Conservation (phyloP, 768 basidiomycete genomes). For the Mycena capillaripes region DNA sequence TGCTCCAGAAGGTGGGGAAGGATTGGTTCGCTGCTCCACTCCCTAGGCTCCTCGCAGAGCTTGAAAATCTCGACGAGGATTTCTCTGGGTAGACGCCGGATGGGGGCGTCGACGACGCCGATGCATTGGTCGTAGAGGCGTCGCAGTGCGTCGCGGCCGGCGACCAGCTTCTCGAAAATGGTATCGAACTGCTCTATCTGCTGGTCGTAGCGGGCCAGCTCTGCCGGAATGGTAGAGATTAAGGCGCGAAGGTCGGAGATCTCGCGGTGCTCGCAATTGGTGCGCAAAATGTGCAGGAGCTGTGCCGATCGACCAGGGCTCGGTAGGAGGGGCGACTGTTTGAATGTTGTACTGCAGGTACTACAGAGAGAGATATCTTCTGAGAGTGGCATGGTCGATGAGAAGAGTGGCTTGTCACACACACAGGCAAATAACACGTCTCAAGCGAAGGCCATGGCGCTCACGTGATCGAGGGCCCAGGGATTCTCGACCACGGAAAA, state of each 20-base stretch:
- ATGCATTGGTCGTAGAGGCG: background rate
- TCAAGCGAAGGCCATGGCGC: no score
- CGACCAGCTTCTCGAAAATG: background rate
- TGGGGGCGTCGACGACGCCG: background rate
- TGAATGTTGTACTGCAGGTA: background rate
- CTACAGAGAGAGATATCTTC: background rate
- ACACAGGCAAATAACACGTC: no score
- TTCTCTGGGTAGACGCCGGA: constrained; percentile 2
- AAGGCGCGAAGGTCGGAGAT: background rate
- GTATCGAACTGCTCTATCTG: background rate
- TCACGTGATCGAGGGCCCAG: no score
- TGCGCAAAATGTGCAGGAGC: background rate
- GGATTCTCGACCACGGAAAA: no score
- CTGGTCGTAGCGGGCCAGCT: background rate
- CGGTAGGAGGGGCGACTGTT: background rate
- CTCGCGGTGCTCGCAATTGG: background rate
- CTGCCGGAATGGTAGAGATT: background rate
- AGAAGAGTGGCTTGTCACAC: background rate
- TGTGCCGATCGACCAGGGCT: background rate
- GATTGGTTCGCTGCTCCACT: background rate
- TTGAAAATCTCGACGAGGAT: constrained; percentile 10
- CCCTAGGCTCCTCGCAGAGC: background rate
- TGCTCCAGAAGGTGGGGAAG: background rate
- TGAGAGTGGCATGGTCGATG: background rate
- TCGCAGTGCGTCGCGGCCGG: background rate